Evolutionary conservation across 1,284 basidiomycete species (phyloP).

Genomic region (Fomitopsis schrenkii): DNA sequence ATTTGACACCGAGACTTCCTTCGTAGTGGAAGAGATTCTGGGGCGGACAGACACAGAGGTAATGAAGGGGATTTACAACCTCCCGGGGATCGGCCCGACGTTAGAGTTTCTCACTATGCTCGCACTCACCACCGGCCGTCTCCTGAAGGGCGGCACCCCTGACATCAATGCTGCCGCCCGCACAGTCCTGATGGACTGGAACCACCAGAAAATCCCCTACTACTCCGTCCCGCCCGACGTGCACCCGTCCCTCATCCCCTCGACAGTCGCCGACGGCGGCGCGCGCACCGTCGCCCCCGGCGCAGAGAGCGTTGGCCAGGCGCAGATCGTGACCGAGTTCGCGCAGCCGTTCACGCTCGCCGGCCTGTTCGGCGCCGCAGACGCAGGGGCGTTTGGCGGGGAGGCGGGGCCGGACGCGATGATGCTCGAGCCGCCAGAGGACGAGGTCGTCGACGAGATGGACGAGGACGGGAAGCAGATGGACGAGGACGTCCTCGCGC

Average conservation of each 20-base stretch:
- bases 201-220: conserved; percentile 93
- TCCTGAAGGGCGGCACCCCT: conserved; percentile 91
- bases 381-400: conserved; percentile 62
- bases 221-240: conserved; percentile 75
- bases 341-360: conserved; percentile 73
- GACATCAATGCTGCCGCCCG: conserved; percentile 84
- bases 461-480: conserved; percentile 45
- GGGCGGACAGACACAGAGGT: conserved; percentile 62
- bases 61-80: conserved; percentile 80
- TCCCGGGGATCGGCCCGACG: conserved; percentile 69
- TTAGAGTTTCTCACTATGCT: conserved; percentile 91
- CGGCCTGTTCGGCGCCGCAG: conserved; percentile 72
- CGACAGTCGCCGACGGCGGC: conserved; percentile 34
- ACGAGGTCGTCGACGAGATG: conserved; percentile 38
- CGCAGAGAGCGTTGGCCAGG: conserved; percentile 71
- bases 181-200: conserved; percentile 92
- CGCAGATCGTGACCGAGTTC: conserved; percentile 63
- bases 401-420: conserved; percentile 12
- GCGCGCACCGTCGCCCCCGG: conserved; percentile 50
- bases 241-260: conserved; percentile 73
- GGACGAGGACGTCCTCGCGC: conserved; percentile 41
- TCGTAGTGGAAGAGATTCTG: conserved; percentile 80
- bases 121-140: conserved; percentile 80
- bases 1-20: neutral
- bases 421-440: conserved; percentile 20